Conservation (phyloP, 345 rosid species). For the Pistacia integerrima region DNA sequence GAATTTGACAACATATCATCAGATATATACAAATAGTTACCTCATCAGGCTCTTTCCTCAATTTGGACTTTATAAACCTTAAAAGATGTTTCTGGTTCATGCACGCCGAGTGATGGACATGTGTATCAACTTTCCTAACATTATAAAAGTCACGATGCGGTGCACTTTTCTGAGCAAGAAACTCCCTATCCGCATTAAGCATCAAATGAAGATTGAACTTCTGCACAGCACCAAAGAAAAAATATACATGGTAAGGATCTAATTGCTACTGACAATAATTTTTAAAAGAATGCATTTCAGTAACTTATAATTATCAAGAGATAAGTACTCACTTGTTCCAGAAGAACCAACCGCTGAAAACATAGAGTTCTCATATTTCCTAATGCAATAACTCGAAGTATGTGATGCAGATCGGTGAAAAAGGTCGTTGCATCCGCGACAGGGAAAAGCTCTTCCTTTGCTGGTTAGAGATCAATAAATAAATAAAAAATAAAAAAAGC, state of each 20-base stretch:
- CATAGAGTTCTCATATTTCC: slow-evolving; percentile 97
- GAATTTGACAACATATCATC: background rate
- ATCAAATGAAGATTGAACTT: slow-evolving; percentile 98
- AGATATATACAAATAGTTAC: slow-evolving; percentile 35
- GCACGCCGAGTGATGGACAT: slow-evolving; percentile 99
- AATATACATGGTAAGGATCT: slow-evolving; percentile 15
- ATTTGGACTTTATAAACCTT: slow-evolving; percentile 96
- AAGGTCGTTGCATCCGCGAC: slow-evolving; percentile 90
- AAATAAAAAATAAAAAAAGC: slow-evolving; percentile 9
- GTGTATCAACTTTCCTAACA: slow-evolving; percentile 98
- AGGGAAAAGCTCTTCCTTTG: slow-evolving; percentile 78
- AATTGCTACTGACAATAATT: background rate
- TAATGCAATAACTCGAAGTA: slow-evolving; percentile 83
- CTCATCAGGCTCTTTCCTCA: slow-evolving; percentile 98
- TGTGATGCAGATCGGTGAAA: slow-evolving; percentile 86
- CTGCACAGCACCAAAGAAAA: slow-evolving; percentile 40
- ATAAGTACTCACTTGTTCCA: slow-evolving; percentile 71
- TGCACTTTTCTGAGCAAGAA: slow-evolving; percentile 98
- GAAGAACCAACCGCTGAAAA: slow-evolving; percentile 86
- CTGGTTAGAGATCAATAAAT: slow-evolving; percentile 38
- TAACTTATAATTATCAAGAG: background rate
- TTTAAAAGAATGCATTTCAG: slow-evolving; percentile 11
- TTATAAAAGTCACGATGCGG: slow-evolving; percentile 99
- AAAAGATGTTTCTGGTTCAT: slow-evolving; percentile 99
- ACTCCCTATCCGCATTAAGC: slow-evolving; percentile 97